Evolutionary conservation across 148 eudicot species (phyloP).

Genomic region (Rhododendron henanense): DNA sequence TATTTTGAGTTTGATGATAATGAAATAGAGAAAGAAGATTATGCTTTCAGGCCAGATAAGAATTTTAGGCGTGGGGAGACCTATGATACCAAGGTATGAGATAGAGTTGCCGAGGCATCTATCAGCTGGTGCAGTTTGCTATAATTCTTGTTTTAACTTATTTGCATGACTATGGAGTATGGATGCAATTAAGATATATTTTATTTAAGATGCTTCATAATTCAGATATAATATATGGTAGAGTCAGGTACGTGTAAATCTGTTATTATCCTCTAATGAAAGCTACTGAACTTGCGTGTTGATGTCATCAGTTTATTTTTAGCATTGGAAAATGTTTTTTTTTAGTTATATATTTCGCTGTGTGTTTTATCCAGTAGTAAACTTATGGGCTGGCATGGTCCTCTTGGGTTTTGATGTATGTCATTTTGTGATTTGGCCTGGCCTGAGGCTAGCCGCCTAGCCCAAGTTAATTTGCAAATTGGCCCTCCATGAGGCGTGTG

Average conservation of each 20-base stretch:
- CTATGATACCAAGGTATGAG: conserved; percentile 63
- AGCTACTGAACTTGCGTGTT: not conserved
- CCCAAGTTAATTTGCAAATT: not conserved
- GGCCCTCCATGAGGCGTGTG: not conserved
- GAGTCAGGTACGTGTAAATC: not conserved
- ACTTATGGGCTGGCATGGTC: not conserved
- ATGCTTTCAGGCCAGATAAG: conserved; percentile 67
- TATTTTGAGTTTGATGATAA: conserved; percentile 54
- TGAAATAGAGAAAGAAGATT: conserved; percentile 45
- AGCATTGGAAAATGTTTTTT: not conserved
- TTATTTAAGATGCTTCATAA: not conserved
- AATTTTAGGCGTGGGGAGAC: conserved; percentile 40
- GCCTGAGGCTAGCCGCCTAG: conserved; percentile 3
- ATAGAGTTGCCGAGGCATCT: conserved; percentile 3
- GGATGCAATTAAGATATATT: not conserved
- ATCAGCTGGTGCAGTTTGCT: not conserved
- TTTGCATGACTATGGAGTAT: not conserved
- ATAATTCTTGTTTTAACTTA: not conserved
- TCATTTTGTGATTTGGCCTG: not conserved
- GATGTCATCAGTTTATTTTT: not conserved
- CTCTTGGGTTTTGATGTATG: not conserved
- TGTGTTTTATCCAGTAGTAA: not conserved
- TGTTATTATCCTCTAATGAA: not conserved
- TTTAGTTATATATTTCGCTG: not conserved
- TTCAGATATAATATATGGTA: not conserved